Base-by-base conservation (phyloP, 345 rosid genomes). In the Abelmoschus esculentus region DNA sequence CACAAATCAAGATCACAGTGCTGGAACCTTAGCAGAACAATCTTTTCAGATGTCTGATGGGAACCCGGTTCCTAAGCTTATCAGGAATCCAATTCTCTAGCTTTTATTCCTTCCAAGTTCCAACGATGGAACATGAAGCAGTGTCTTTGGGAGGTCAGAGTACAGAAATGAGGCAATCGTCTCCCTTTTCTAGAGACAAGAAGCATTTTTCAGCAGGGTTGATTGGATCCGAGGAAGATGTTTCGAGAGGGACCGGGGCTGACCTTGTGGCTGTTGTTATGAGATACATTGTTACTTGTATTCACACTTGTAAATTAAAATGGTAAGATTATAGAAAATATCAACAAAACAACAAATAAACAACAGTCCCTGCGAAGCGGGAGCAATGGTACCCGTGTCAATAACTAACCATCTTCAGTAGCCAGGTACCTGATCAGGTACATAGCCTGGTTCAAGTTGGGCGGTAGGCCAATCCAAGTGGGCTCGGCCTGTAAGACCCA, bases 201-300 rank as follows among this genome's bases (percentile, higher is more conserved):
- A 63, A 40, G 26, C 34, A 40, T 14, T 60, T 40, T 42, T 64
- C 53, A 42, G 67, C 53, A 64, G 26, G 44, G 67, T 44, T 63
- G 31, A 19, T 63, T 63, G 50, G 67, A 32, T 61, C 65, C 7
- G 46, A 1, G 40, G 65, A 13, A 60, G 42, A 6, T 60, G 6
- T 32, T 13, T 10, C 8, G 7, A 60, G 28, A 10, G 13, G 42
- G 42, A 38, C 10, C 5, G 66, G 6, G n/a, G 29, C 4, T 38
- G 31, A 29, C 66, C 66, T 15, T 61, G 49, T 38, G 17, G 38
- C 29, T 61, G 49, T 62, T 36, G 38, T 18, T 42, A 15, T 36
- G 7, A 2, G n/a, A 38, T 61, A 18, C 9, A 63, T 19, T 22
- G 11, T 53, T 19, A 18, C 68, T 12, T 64, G 26, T 61, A 42